Percentiles rank a stretch among this genome's conserved stretches.
These are phyloP conservation scores for Boletus rubropictus DNA, from an alignment of 768 basidiomycete species.

Conservation along the genomic window DNA sequence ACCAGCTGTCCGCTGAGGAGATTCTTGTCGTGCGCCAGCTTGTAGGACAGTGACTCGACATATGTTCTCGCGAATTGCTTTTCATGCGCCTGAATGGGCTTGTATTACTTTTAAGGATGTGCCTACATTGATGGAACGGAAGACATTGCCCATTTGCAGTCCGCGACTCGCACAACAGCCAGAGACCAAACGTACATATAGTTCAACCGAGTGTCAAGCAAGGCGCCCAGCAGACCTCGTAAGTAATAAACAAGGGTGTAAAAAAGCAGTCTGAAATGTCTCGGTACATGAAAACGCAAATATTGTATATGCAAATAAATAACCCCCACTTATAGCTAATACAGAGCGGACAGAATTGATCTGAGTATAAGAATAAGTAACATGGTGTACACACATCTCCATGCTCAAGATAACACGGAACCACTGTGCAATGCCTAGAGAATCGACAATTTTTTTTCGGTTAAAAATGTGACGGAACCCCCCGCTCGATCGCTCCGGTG, in stretches of 20 bases:
- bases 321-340: not conserved
- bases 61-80: not conserved
- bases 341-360: not conserved
- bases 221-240: not conserved
- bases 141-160: not conserved
- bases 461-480: constrained; percentile 10
- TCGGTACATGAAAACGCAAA: not conserved
- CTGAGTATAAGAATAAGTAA: not conserved
- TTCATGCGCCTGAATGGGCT: not conserved
- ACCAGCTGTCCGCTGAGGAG: constrained; percentile 68
- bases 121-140: constrained; percentile 1
- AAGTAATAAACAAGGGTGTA: not conserved
- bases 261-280: not conserved
- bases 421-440: not conserved
- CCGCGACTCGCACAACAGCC: not conserved
- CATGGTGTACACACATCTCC: not conserved
- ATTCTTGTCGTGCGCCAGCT: constrained; percentile 55
- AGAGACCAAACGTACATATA: not conserved
- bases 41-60: constrained; percentile 27
- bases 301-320: too few species aligned
- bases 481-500: constrained; percentile 11
- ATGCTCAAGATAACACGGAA: not conserved
- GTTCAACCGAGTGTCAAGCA: not conserved
- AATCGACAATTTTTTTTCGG: not conserved
- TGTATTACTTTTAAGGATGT: constrained; percentile 14